phyloP scores from a whole-genome alignment of 2,329 filamentous ascomycete species.

The Neofusicoccum laricinum region DNA sequence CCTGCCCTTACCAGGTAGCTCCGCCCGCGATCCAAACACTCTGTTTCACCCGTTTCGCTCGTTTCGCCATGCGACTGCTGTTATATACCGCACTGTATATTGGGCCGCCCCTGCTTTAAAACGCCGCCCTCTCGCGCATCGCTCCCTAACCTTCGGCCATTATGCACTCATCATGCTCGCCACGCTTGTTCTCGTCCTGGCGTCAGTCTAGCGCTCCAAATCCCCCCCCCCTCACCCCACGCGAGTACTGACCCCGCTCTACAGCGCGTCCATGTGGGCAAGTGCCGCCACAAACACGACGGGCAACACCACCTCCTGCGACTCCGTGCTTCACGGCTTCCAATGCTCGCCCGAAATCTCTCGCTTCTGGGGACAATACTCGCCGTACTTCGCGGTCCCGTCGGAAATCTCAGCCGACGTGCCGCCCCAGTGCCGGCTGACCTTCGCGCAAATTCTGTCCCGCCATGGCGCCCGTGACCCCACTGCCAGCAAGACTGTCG shows the following conservation, averaged over 20 bases:
- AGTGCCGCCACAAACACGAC: neutral
- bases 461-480: conserved; percentile 84
- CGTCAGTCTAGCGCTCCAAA: neutral
- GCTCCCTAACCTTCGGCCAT: neutral
- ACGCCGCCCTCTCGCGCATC: too few species aligned
- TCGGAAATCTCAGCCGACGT: conserved; percentile 61
- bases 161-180: conserved; percentile 3
- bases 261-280: conserved; percentile 1
- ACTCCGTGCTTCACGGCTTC: conserved; percentile 56
- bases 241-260: neutral
- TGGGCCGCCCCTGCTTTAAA: neutral
- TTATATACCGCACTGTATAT: neutral
- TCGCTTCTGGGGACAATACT: conserved; percentile 82
- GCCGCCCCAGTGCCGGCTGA: conserved; percentile 68
- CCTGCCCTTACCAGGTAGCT: neutral
- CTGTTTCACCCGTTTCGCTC: neutral
- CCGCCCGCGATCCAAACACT: neutral
- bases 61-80: neutral
- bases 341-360: conserved; percentile 61
- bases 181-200: neutral
- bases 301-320: conserved; percentile 41
- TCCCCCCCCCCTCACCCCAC: neutral
- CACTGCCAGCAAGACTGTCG: conserved; percentile 62
- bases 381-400: conserved; percentile 75
- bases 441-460: conserved; percentile 77